Base-by-base conservation (phyloP, 1,139 yeast species). In the Yamadazyma mexicana region DNA sequence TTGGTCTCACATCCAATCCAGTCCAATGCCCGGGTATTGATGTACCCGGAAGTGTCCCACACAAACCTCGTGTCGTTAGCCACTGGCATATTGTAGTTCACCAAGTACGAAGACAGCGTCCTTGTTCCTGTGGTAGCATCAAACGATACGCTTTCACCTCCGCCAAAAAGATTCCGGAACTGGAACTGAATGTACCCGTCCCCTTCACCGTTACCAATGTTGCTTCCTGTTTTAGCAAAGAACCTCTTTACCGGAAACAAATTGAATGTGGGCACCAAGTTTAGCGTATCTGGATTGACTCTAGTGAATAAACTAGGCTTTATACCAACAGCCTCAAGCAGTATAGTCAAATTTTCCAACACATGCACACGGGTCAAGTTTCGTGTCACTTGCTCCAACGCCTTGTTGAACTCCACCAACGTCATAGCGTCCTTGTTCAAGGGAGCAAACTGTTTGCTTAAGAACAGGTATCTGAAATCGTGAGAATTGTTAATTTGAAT, bases 191-290 rank as follows among this genome's bases (percentile, higher is more conserved):
- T 73, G 54, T 88, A 87, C 1, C 96, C 97, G 56, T 87, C 95
- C 22, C 97, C 98, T 66, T 89, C 96, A 20, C 95, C 95, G 56
- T 91, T 91, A 2, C 97, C 97, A 4, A 91, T 78, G 59, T 86
- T 89, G 5, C 96, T 91, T n/a, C 96, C 97, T 2, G 96, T 87
- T 54, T 83, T 84, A 44, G 94, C 89, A 45, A 77, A 77, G 54
- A 86, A 83, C 49, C 69, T 73, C 49, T 84, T 83, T 2, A 76
- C 74, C 0, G 94, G 94, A 10, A 71, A 45, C 2, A 84, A 50
- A 39, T 76, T 73, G 44, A 85, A 61, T n/a, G 73, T 70, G 0
- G 89, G 84, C 0, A 74, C 71, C 11, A 85, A 52, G 18, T 73
- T 71, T 10, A 79, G 40, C 3, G 69, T 52, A 27, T 61, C 50